Conservation (phyloP, 2,329 filamentous ascomycete species). For the Chaetomium strumarium region DNA sequence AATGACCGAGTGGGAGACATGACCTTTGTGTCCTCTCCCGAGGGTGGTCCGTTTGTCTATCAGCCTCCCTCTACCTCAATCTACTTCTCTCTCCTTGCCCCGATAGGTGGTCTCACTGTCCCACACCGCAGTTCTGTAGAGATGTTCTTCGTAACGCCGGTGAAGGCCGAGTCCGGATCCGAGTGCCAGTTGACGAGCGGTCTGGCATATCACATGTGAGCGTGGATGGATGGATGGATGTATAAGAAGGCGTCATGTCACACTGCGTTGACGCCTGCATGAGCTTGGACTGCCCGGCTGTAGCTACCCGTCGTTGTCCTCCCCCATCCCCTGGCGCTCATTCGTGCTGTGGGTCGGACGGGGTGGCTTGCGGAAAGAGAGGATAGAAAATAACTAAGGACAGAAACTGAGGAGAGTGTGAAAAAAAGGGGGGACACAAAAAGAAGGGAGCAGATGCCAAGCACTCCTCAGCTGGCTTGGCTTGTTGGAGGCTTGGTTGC, state of each 20-base stretch:
- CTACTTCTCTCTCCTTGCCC: too few relatives aligned
- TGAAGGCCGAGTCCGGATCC: too few relatives aligned
- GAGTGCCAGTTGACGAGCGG: too few relatives aligned
- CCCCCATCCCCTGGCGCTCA: background rate
- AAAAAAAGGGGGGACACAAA: background rate
- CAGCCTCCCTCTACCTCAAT: too few relatives aligned
- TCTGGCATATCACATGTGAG: background rate
- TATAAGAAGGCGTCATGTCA: conserved; percentile 8
- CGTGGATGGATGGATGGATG: background rate
- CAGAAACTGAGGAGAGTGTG: background rate
- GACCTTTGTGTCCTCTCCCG: too few relatives aligned
- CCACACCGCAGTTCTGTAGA: too few relatives aligned
- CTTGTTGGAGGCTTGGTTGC: background rate
- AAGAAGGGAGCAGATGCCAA: background rate
- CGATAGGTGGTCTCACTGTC: too few relatives aligned
- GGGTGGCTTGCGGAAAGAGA: background rate
- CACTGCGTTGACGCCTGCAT: background rate
- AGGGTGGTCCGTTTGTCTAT: too few relatives aligned
- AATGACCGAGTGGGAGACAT: background rate
- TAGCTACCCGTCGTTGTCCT: background rate
- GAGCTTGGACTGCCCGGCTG: background rate
- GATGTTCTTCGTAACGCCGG: too few relatives aligned
- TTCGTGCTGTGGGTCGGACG: background rate
- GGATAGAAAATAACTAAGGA: background rate
- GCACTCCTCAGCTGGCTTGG: background rate